Conservation (phyloP, 192 early-diverging fungal species). For the Coemansia sp. region DNA sequence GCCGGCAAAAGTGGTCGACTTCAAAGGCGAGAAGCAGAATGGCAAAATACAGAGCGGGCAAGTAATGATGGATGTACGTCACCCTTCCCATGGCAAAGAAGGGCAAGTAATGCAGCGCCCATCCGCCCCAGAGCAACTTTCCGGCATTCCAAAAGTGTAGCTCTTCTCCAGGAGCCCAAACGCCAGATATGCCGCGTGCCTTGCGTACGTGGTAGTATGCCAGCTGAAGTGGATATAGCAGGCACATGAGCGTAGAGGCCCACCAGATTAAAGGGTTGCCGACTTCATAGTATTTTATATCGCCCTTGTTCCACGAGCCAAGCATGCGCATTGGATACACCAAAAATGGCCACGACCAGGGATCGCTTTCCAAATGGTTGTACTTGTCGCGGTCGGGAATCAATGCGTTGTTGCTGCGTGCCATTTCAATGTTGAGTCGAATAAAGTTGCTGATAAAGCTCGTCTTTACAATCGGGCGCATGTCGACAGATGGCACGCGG, state of each 20-base stretch:
- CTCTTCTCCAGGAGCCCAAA: constrained; percentile 44
- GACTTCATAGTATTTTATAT: constrained; percentile 86
- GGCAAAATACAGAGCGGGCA: constrained; percentile 83
- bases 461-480: constrained; percentile 31
- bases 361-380: constrained; percentile 59
- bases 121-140: constrained; percentile 84
- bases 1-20: constrained; percentile 64
- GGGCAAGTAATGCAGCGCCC: constrained; percentile 86
- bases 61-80: constrained; percentile 95
- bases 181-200: constrained; percentile 37
- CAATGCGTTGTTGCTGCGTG: constrained; percentile 53
- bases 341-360: constrained; percentile 88
- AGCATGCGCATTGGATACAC: constrained; percentile 82
- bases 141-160: constrained; percentile 61
- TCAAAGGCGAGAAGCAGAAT: constrained; percentile 80
- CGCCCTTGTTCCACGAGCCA: constrained; percentile 73
- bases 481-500: constrained; percentile 42
- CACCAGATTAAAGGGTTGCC: constrained; percentile 92
- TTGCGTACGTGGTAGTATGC: constrained; percentile 22
- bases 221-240: constrained; percentile 39
- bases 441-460: constrained; percentile 45
- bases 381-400: constrained; percentile 57
- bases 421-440: constrained; percentile 55
- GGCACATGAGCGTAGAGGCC: constrained; percentile 58
- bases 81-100: constrained; percentile 93